Conservation (phyloP, 2,329 filamentous ascomycete genomes). For the Zymoseptoria tritici region DNA sequence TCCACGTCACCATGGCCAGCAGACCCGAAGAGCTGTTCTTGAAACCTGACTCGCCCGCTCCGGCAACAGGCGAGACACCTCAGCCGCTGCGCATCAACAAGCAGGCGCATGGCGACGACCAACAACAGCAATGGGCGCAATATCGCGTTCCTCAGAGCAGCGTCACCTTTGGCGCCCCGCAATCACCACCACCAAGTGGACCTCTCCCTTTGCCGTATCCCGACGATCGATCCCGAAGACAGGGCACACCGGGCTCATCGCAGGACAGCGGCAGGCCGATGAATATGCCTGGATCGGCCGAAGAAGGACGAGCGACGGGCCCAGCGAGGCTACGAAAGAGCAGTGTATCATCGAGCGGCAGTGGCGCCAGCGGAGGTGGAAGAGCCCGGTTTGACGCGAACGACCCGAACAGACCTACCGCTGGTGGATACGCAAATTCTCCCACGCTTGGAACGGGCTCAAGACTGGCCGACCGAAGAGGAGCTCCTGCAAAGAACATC, state of each 20-base stretch:
- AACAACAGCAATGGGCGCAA: constrained; percentile 29
- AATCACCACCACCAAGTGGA: constrained; percentile 25
- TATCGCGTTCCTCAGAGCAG: constrained; percentile 26
- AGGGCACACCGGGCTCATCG: constrained; percentile 13
- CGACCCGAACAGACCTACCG: constrained; percentile 43
- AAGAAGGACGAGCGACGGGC: constrained; percentile 19
- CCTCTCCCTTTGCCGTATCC: constrained; percentile 26
- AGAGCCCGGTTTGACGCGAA: constrained; percentile 40
- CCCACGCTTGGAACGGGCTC: constrained; percentile 24
- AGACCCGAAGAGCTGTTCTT: constrained; percentile 19
- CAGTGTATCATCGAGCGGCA: constrained; percentile 27
- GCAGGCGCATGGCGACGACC: constrained; percentile 16
- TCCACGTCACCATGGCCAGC: constrained; percentile 9
- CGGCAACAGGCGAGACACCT: constrained; percentile 19
- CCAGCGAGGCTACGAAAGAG: constrained; percentile 16
- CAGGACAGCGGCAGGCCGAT: constrained; percentile 8
- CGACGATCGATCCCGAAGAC: constrained; percentile 20
- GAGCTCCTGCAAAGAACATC: constrained; percentile 66
- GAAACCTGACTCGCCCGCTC: constrained; percentile 10
- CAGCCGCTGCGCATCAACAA: constrained; percentile 28
- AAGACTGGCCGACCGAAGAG: constrained; percentile 71
- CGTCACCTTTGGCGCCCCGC: constrained; percentile 24
- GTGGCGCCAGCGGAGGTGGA: constrained; percentile 11
- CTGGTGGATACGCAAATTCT: constrained; percentile 37
- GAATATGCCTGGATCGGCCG: constrained; percentile 22